phyloP scores from a whole-genome alignment of 139 green algal genomes.

The Desmodesmus armatus region DNA sequence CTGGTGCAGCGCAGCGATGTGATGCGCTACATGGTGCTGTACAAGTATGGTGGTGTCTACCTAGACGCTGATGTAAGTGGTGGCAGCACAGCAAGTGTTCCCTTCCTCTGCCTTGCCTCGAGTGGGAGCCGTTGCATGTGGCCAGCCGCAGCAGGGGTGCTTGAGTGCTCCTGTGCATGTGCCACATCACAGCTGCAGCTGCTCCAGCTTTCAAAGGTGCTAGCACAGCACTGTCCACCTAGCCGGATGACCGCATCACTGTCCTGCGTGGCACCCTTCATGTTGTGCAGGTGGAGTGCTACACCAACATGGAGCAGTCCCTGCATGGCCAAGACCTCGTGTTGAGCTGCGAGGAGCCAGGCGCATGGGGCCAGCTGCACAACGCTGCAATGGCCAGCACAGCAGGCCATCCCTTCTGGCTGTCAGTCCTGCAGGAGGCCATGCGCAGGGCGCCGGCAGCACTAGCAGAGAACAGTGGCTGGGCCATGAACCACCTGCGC shows the following conservation, averaged over 20 bases:
- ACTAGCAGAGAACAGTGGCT: neutral
- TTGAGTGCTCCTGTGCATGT: no score
- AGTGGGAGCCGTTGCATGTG: no score
- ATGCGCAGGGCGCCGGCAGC: neutral
- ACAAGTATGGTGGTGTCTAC: conserved; percentile 37
- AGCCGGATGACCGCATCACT: no score
- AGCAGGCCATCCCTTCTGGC: conserved; percentile 31
- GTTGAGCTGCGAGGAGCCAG: conserved; percentile 22
- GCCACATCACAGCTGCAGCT: no score
- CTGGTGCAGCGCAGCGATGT: conserved; percentile 32
- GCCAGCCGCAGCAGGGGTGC: no score
- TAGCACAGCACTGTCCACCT: no score
- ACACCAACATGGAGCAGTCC: neutral
- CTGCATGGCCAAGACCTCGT: conserved; percentile 22
- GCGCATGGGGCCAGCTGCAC: neutral
- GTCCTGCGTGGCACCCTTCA: no score
- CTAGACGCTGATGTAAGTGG: conserved; percentile 28
- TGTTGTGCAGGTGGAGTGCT: conserved; percentile 38
- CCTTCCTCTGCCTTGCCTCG: no score
- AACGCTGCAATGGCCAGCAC: conserved; percentile 32
- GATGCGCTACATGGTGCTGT: conserved; percentile 39
- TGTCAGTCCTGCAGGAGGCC: conserved; percentile 19
- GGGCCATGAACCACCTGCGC: neutral
- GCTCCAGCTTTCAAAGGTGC: no score
- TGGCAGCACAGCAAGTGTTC: neutral